Evolutionary conservation across 1,139 yeast genomes (phyloP), one percentile per base, ranked within the genome.

Genomic region (Eremothecium cymbalariae): DNA sequence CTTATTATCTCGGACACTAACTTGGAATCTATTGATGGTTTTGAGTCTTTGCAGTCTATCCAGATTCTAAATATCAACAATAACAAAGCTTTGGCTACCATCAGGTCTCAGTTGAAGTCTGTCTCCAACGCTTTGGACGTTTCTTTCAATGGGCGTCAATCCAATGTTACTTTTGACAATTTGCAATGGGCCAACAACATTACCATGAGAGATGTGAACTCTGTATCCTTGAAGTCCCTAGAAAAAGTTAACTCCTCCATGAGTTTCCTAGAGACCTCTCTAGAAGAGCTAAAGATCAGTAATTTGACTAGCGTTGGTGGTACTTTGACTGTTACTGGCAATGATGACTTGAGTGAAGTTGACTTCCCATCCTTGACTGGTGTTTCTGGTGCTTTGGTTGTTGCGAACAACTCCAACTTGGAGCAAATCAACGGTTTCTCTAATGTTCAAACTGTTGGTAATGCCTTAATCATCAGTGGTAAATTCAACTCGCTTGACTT

Each of bases 321-420:
- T 56, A 77, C 94, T 45, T 72, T 90, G 56, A 68, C 93, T 47
- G 67, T 90, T 57, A 67, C 67, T 59, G 68, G 78, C 53, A 90
- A 90, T 71, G 70, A 72, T 41, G 72, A 80, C 41, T 75, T 90
- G 61, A 72, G 74, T 53, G 73, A 69, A 53, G 53, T 83, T 42
- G 76, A 79, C 47, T 81, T 86, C 72, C 70, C 84, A 40, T 59
- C 69, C 56, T 75, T 90, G 64, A 67, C 75, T 44, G 47, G 72
- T 32, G 68, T 90, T 55, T 84, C 84, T 58, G 97, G 97, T 72
- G 93, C 86, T 62, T 80, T 90, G 63, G 78, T 73, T 58, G 68
- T 90, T 57, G 74, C 81, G 47, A 85, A 85, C 77, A 90, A 90
- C 77, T 67, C 81, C 46, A 63, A 71, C 44, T 76, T 88, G 60